Conservation (phyloP, 192 early-diverging fungal genomes). For the Endogone sp. region DNA sequence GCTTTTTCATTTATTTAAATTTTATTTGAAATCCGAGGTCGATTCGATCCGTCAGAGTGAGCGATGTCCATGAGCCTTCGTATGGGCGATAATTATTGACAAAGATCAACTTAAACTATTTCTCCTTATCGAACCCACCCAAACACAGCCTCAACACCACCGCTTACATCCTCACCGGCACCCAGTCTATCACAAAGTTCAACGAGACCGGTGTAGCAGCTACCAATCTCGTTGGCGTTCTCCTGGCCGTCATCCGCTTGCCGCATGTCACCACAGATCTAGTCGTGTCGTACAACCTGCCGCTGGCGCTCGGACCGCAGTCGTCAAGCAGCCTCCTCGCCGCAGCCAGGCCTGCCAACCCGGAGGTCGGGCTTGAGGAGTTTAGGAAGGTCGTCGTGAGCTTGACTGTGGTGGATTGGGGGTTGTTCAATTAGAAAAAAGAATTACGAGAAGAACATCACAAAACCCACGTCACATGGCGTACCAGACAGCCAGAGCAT, state of each 20-base stretch:
- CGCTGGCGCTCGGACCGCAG: constrained; percentile 43
- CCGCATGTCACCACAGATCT: constrained; percentile 68
- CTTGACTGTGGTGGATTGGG: constrained; percentile 52
- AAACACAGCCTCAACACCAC: constrained; percentile 29
- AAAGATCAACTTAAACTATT: background rate
- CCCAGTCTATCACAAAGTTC: constrained; percentile 77
- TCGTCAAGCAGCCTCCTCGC: constrained; percentile 47
- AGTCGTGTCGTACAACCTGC: constrained; percentile 73
- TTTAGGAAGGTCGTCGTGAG: constrained; percentile 35
- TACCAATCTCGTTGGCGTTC: constrained; percentile 57
- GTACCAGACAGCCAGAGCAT: no score
- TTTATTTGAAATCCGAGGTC: background rate
- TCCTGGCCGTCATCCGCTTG: constrained; percentile 71
- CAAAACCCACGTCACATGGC: no score
- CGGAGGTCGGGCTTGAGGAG: constrained; percentile 35
- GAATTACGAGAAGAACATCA: background rate
- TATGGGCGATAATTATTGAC: background rate
- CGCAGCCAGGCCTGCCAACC: constrained; percentile 10
- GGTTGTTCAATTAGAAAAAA: constrained; percentile 34
- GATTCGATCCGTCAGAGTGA: no score
- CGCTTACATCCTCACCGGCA: constrained; percentile 54
- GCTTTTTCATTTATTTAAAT: background rate
- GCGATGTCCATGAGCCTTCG: no score
- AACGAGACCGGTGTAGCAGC: constrained; percentile 55
- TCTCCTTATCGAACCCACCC: constrained; percentile 10